Base-by-base conservation (phyloP, 2,329 filamentous ascomycete species). In the Aspergillus ibericus region DNA sequence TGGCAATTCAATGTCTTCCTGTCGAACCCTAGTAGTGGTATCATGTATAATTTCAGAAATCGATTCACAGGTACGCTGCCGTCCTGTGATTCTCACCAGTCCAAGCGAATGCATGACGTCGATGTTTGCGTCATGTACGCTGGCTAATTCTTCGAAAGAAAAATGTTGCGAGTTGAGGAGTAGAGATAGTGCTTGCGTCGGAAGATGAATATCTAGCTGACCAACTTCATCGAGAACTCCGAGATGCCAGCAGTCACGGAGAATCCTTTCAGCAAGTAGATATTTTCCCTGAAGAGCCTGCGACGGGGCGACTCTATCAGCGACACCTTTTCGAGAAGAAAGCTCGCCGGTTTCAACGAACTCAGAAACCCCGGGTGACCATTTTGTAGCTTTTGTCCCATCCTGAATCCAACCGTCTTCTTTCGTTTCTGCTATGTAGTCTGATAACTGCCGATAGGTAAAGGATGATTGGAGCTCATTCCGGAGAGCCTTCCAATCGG, bases 171-270 rank as follows among this genome's bases (percentile, higher is more conserved):
- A 71, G 40, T 67, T 62, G 13, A 72, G 54, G 10, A 78, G 68
- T 20, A 77, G 56, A 6, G 67, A 67, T 18, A 78, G 60, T 6
- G 59, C 59, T 7, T 63, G 59, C 12, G 65, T 53, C 7, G 69
- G 65, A 13, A 78, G 59, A 15, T 61, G 66, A 6, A 78, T 64
- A 53, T 77, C 74, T 42, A 76, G 53, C 52, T 75, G 75, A 8
- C 76, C 76, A 50, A 70, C 56, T 57, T 77, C 75, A 22, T 66
- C 67, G 13, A 56, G 38, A 29, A 75, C 58, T 4, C 69, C 70
- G 20, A 78, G 61, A 32, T 73, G 59, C 76, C 76, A 78, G 64
- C 70, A 75, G 42, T 76, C 69, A 38, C 76, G 72, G 48, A 77
- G 66, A 34, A 78, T 72, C 34, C 54, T 68, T 58, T 78, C 74